phyloP scores from a whole-genome alignment of 139 green algal genomes.

The Chlamydomonas applanata region DNA sequence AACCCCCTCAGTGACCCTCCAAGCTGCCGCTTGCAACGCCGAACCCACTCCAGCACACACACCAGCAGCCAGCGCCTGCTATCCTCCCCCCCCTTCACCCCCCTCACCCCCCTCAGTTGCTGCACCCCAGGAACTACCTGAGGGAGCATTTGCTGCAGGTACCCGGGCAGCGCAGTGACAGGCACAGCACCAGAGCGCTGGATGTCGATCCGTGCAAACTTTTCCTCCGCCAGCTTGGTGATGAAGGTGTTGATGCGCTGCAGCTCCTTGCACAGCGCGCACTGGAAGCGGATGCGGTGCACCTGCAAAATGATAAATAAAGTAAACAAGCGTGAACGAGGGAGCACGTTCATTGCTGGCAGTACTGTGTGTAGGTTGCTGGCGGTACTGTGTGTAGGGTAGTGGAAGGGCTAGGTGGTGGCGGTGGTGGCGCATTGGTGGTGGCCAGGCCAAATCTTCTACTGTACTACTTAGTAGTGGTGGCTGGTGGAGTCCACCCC shows the following conservation, averaged over 20 bases:
- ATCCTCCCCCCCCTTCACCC: too few relatives aligned
- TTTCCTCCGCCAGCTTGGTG: slow-evolving; percentile 15
- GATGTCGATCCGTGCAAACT: slow-evolving; percentile 35
- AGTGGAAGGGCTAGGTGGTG: too few relatives aligned
- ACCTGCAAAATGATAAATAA: too few relatives aligned
- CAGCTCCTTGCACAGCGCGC: slow-evolving; percentile 40
- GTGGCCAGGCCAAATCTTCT: too few relatives aligned
- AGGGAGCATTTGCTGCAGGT: slow-evolving; percentile 29
- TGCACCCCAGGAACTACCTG: neutral
- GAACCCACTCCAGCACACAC: slow-evolving; percentile 7
- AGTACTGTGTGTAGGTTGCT: neutral
- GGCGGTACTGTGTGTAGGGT: neutral
- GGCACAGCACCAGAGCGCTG: slow-evolving; percentile 11
- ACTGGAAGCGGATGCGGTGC: slow-evolving; percentile 34
- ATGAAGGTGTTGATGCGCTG: slow-evolving; percentile 44
- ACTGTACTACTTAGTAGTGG: too few relatives aligned
- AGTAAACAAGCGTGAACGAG: too few relatives aligned
- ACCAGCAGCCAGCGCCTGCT: too few relatives aligned
- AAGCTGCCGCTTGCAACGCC: neutral
- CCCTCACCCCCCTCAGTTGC: too few relatives aligned
- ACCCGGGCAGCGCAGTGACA: slow-evolving; percentile 11
- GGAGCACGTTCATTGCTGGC: too few relatives aligned
- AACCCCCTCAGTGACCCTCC: neutral
- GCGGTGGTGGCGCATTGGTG: too few relatives aligned
- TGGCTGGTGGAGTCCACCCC: too few relatives aligned